Evolutionary conservation across 306 rosid genomes (phyloP).

Genomic region (Sophora flavescens): DNA sequence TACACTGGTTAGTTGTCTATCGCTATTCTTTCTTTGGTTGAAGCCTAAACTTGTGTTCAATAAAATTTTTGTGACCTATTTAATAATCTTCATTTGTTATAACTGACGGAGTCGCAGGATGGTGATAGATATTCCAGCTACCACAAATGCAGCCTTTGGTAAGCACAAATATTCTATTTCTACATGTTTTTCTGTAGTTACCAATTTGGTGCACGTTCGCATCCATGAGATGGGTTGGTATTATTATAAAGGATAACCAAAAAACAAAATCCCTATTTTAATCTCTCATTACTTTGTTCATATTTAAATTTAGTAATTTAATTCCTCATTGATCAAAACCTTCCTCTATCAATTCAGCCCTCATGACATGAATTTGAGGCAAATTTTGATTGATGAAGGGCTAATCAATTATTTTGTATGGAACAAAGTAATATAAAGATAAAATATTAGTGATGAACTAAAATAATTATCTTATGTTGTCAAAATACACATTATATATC

Average conservation of each 20-base stretch:
- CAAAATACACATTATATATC: background rate
- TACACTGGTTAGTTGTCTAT: conserved; percentile 53
- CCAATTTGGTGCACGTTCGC: background rate
- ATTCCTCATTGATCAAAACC: background rate
- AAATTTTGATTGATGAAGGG: background rate
- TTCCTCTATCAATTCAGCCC: too few species aligned
- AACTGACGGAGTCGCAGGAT: conserved; percentile 42
- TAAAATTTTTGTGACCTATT: background rate
- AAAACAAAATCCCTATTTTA: background rate
- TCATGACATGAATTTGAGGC: background rate
- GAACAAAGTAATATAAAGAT: background rate
- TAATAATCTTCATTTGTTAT: background rate
- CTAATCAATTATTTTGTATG: background rate
- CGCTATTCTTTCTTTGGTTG: background rate
- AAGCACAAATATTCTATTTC: background rate
- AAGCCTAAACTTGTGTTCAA: background rate
- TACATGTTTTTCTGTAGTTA: background rate
- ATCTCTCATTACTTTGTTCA: background rate
- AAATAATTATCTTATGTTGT: too few species aligned
- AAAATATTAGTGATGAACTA: background rate
- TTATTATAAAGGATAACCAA: background rate
- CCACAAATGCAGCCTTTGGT: conserved; percentile 57
- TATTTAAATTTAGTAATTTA: background rate
- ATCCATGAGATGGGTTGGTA: background rate
- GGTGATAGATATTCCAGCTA: conserved; percentile 61